Base-by-base conservation (phyloP, 306 rosid genomes). In the Sesbania bispinosa region DNA sequence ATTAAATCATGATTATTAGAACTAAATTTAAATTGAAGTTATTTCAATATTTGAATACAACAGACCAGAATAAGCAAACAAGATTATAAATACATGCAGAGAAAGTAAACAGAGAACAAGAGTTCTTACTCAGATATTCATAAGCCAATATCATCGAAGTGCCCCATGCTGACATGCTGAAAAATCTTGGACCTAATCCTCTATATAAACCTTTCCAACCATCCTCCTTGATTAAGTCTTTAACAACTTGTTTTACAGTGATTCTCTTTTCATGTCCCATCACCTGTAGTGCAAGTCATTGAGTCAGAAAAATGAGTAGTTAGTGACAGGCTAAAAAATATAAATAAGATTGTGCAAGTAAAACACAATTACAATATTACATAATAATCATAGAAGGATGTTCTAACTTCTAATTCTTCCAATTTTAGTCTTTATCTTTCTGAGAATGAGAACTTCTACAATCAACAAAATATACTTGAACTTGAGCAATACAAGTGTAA, bases 91-190 rank as follows among this genome's bases (percentile, higher is more conserved):
- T 32, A 69, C 35, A 36, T 10, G 32, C 32, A 16, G 16, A 16
- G 21, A 16, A 58, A 19, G 21, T 50, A 71, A 77, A 59, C 66
- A 51, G 45, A 73, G 52, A 72, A 27, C 60, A 62, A 73, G 77
- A 73, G 75, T 71, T 73, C 64, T 52, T 90, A 93, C 98, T 93
- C 63, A 90, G 82, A 76, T 93, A 93, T 82, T 93, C 98, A 71
- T 93, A 93, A 58, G 92, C 54, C 84, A 93, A 52, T 59, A 93
- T 87, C 98, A 93, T 90, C 21, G 98, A 93, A 45, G 98, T 93
- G 43, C 98, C 98, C 98, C 97, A 93, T 2, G 92, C 92, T 0
- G 98, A 93, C 92, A 83, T 85, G 84, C 98, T 93, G 85, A 93
- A 73, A 77, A 93, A 90, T 79, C 98, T 86, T 77, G 98, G 98